A percentile compares a stretch with the other conserved stretches of the same genome.
phyloP scores from a whole-genome alignment of 2,329 filamentous ascomycete genomes.

The Rhinocladiella similis region DNA sequence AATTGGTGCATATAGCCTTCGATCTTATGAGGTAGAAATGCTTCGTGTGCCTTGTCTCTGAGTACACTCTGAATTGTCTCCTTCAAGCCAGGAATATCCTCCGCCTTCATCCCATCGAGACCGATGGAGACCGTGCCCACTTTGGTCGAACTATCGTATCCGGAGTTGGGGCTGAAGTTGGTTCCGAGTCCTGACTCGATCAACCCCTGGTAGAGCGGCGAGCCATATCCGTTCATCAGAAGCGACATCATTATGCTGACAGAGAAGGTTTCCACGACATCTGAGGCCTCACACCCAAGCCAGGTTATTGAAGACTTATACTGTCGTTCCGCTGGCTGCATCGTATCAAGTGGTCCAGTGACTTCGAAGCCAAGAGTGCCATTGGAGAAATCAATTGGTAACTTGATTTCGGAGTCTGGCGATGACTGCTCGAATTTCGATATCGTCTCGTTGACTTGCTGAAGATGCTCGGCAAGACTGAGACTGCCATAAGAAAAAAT shows the following conservation, averaged over 20 bases:
- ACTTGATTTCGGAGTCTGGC: slow-evolving; percentile 71
- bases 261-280: slow-evolving; percentile 86
- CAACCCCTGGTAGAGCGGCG: slow-evolving; percentile 83
- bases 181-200: slow-evolving; percentile 88
- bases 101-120: slow-evolving; percentile 81
- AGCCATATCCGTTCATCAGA: slow-evolving; percentile 91
- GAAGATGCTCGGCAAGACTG: slow-evolving; percentile 76
- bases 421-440: slow-evolving; percentile 69
- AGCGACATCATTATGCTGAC: slow-evolving; percentile 78
- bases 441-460: slow-evolving; percentile 74
- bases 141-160: slow-evolving; percentile 78
- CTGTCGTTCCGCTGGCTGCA: slow-evolving; percentile 83
- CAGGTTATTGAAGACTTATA: slow-evolving; percentile 93
- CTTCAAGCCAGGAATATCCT: slow-evolving; percentile 75
- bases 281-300: slow-evolving; percentile 78
- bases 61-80: slow-evolving; percentile 72
- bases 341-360: slow-evolving; percentile 78
- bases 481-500: slow-evolving; percentile 94
- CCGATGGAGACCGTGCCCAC: slow-evolving; percentile 86
- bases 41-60: slow-evolving; percentile 66
- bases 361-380: slow-evolving; percentile 71
- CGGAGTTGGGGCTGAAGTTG: slow-evolving; percentile 92
- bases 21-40: slow-evolving; percentile 87
- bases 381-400: slow-evolving; percentile 68
- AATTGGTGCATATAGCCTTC: slow-evolving; percentile 92